Conservation (phyloP, 345 rosid genomes). For the Populus deltoides region DNA sequence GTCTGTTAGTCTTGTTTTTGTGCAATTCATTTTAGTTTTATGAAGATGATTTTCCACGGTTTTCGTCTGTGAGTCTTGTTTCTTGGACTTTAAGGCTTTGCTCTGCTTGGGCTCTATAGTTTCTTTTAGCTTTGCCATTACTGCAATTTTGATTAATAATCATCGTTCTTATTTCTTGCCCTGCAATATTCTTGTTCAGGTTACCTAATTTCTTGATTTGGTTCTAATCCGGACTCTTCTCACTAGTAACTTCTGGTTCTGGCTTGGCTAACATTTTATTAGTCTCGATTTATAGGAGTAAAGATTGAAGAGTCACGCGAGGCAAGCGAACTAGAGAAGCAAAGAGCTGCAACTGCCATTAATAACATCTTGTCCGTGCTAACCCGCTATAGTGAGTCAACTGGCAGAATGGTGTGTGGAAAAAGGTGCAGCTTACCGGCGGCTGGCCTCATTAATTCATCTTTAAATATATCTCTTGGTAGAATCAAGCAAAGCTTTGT, state of each 20-base stretch:
- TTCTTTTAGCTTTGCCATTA: background rate
- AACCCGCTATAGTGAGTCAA: conserved; percentile 52
- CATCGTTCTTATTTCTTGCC: background rate
- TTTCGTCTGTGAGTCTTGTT: background rate
- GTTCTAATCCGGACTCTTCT: background rate
- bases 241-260: background rate
- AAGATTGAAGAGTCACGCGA: conserved; percentile 67
- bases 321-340: conserved; percentile 70
- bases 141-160: background rate
- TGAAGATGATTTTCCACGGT: background rate
- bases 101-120: background rate
- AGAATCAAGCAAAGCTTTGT: conserved; percentile 99
- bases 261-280: conserved; percentile 9
- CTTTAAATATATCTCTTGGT: conserved; percentile 86
- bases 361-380: conserved; percentile 58
- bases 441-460: conserved; percentile 51
- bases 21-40: background rate
- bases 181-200: background rate
- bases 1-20: background rate
- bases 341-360: conserved; percentile 51
- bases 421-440: conserved; percentile 48
- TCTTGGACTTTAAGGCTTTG: background rate
- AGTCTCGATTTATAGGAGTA: conserved; percentile 31
- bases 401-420: conserved; percentile 63
- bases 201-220: background rate